Conservation (phyloP, 129 eudicot species). For the Oenanthe sinensis region DNA sequence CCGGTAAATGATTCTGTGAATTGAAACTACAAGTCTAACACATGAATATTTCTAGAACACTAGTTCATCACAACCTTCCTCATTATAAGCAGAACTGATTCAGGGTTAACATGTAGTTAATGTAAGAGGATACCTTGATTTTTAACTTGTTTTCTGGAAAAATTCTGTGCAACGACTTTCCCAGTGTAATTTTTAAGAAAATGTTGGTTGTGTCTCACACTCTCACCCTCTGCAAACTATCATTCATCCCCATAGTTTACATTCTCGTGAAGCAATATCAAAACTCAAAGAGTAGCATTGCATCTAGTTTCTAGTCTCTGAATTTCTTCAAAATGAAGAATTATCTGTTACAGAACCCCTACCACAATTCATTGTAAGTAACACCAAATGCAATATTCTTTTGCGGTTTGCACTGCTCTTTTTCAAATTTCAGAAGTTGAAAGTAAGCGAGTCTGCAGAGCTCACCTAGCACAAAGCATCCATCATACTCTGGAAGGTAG, state of each 20-base stretch:
- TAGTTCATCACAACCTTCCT: not conserved
- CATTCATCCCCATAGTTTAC: not conserved
- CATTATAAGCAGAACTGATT: not conserved
- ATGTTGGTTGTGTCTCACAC: not conserved
- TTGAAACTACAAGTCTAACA: not conserved
- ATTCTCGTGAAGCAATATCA: not conserved
- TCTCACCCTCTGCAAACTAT: not conserved
- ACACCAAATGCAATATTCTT: not conserved
- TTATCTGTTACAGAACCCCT: not conserved
- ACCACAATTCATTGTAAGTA: not conserved
- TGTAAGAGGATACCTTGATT: not conserved
- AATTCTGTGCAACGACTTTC: not conserved
- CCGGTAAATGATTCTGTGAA: not conserved
- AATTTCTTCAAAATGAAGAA: not conserved
- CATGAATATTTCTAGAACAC: not conserved
- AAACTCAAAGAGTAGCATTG: not conserved
- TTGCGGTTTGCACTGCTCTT: not conserved
- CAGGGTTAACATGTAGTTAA: not conserved
- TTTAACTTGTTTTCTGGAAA: not conserved
- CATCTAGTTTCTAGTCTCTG: not conserved
- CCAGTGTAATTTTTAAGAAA: not conserved
- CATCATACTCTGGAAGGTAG: not conserved
- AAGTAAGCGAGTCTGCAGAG: not conserved
- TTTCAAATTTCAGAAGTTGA: not conserved
- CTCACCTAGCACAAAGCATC: not conserved